Evolutionary conservation across 148 eudicot genomes (phyloP).

Genomic region (Rhododendron ovatum): DNA sequence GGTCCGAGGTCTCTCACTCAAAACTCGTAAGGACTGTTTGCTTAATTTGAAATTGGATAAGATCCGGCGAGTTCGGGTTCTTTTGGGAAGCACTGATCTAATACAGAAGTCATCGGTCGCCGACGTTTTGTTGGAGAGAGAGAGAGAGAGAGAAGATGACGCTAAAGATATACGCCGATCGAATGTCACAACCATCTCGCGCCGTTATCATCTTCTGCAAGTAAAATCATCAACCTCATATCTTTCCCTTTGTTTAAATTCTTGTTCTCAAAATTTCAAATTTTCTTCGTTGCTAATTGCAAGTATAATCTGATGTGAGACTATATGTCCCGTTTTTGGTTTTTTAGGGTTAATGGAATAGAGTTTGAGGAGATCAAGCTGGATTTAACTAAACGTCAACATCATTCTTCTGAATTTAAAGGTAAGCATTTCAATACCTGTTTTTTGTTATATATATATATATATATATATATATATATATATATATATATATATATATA

Average conservation of each 20-base stretch:
- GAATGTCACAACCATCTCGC: conserved; percentile 79
- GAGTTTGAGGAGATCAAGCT: conserved; percentile 67
- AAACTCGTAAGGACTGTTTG: too few species aligned
- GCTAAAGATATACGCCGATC: conserved; percentile 56
- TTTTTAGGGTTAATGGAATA: conserved; percentile 53
- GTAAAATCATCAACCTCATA: conserved; percentile 17
- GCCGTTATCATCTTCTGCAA: conserved; percentile 75
- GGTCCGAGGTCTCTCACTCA: too few species aligned
- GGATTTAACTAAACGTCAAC: conserved; percentile 53
- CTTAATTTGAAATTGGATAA: too few species aligned
- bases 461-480: too few species aligned
- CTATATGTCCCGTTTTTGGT: not conserved
- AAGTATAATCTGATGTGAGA: not conserved
- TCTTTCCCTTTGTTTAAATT: not conserved
- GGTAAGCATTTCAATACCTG: conserved; percentile 25
- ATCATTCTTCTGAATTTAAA: conserved; percentile 49
- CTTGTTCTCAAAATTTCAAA: not conserved
- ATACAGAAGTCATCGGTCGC: too few species aligned
- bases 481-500: too few species aligned
- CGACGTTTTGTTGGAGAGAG: too few species aligned
- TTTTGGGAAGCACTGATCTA: too few species aligned
- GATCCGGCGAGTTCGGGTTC: too few species aligned
- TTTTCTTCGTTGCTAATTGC: not conserved
- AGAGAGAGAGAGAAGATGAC: conserved; percentile 23
- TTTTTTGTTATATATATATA: not conserved